Evolutionary conservation across 2,329 filamentous ascomycete species (phyloP), one percentile per base, ranked within the genome.

Genomic region (Alternaria postmessia): DNA sequence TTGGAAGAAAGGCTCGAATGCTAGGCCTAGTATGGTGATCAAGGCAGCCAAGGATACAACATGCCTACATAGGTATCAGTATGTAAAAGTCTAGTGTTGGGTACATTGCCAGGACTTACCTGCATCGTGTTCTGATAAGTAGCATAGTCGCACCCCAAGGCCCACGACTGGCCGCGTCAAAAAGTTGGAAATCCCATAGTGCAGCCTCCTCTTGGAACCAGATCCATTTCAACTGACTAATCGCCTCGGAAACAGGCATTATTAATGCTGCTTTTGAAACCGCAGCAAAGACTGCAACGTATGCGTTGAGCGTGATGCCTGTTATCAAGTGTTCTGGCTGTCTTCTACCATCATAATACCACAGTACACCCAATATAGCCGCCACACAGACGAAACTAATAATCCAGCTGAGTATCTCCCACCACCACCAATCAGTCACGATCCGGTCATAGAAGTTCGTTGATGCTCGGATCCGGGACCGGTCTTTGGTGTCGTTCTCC

Each of bases 191-290:
- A 38, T 67, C 64, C 53, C 57, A 63, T 4, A 70, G 39, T 1
- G 52, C 61, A 5, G 49, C 51, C 14, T 61, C 59, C 4, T 59
- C 36, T 18, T 53, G 47, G 14, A 71, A 68, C 67, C 65, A 70
- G 16, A 67, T 44, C 69, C 68, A 70, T 32, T 71, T 71, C n/a
- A 71, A 51, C 46, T 71, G 67, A 8, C 67, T 67, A 51, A 71
- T 66, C 1, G 67, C 63, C 42, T 70, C 65, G 4, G 65, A 65
- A 3, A 70, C 55, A 3, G 68, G 65, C 6, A 71, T 24, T 36
- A 71, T 61, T 16, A 71, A 28, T 1, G 68, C 65, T 36, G 68
- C 62, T 20, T 68, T 71, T 4, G 68, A 58, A 4, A 71, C 32
- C 7, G 63, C 65, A 28, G 68, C 61, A 28, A 70, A 64, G 5